A percentile compares a stretch with the other conserved stretches of the same genome.
These are phyloP conservation scores for Bryoerythrophyllum caledonicum DNA, from an alignment of 225 moss, liverwort and hornwort genomes.

Conservation along the genomic window DNA sequence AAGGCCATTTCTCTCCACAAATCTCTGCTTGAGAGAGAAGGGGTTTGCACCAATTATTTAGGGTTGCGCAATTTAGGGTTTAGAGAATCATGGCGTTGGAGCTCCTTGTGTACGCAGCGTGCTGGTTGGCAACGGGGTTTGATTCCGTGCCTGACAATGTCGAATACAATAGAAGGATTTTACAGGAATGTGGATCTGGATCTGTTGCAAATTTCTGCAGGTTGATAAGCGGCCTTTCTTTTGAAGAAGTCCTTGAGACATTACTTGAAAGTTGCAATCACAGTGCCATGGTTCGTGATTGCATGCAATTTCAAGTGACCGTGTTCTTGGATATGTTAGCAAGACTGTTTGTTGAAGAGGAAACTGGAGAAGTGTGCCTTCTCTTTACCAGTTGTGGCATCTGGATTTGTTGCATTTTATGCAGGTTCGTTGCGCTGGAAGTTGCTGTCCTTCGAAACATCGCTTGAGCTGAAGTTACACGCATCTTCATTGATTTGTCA, in stretches of 20 bases:
- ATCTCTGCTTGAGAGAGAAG: slow-evolving; percentile 4
- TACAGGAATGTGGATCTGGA: slow-evolving; percentile 1
- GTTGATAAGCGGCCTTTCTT: background rate
- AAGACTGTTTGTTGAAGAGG: no score
- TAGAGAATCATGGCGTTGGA: background rate
- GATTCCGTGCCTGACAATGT: slow-evolving; percentile 10
- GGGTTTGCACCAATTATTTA: background rate
- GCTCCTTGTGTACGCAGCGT: background rate
- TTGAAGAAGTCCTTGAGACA: background rate
- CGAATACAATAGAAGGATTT: background rate
- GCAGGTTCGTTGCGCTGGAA: no score
- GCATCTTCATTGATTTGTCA: background rate
- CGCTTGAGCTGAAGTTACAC: no score
- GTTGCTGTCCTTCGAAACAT: no score
- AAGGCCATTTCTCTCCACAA: background rate
- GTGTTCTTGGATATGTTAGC: background rate
- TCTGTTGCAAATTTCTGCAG: background rate
- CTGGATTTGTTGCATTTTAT: no score
- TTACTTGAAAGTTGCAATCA: background rate
- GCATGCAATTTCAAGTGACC: background rate
- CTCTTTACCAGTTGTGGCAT: no score
- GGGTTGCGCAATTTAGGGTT: slow-evolving; percentile 17
- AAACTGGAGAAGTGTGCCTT: no score
- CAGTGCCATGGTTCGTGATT: background rate
- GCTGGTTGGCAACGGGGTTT: no score